These are phyloP conservation scores for Dictyostelium citrinum DNA, from an alignment of 78 protist species.

Conservation along the genomic window DNA sequence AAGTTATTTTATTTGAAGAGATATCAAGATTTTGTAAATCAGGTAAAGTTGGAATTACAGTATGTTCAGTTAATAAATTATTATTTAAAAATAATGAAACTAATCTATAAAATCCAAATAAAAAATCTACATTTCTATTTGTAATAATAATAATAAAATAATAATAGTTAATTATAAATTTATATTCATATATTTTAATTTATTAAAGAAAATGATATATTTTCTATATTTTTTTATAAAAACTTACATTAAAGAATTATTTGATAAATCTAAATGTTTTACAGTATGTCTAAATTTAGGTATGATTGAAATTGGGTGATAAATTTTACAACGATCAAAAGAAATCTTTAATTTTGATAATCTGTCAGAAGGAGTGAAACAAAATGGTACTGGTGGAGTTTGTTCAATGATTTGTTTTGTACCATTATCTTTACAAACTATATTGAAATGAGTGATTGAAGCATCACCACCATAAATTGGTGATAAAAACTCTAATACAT, in stretches of 20 bases:
- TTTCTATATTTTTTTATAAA: too few relatives aligned
- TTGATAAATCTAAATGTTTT: slow-evolving; percentile 55
- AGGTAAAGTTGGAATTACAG: slow-evolving; percentile 38
- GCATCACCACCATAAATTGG: slow-evolving; percentile 75
- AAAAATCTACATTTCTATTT: slow-evolving; percentile 49
- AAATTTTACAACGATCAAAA: slow-evolving; percentile 63
- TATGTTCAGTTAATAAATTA: slow-evolving; percentile 44
- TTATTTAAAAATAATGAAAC: slow-evolving; percentile 25
- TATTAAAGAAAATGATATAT: background rate
- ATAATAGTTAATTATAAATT: too few relatives aligned
- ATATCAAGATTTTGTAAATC: slow-evolving; percentile 40
- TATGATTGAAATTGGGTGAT: slow-evolving; percentile 13
- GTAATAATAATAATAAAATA: too few relatives aligned
- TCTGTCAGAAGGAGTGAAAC: slow-evolving; percentile 62
- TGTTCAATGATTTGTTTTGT: slow-evolving; percentile 38
- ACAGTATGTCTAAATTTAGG: slow-evolving; percentile 69
- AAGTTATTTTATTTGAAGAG: slow-evolving; percentile 29
- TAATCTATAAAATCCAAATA: slow-evolving; percentile 59
- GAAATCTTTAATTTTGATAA: slow-evolving; percentile 66
- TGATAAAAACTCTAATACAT: slow-evolving; percentile 28
- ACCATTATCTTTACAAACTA: slow-evolving; percentile 65
- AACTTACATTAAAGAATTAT: slow-evolving; percentile 58
- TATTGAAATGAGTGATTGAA: slow-evolving; percentile 38
- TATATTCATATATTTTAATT: background rate
- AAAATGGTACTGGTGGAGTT: slow-evolving; percentile 21